Evolutionary conservation across 345 rosid genomes (phyloP).

Genomic region (Murraya paniculata): DNA sequence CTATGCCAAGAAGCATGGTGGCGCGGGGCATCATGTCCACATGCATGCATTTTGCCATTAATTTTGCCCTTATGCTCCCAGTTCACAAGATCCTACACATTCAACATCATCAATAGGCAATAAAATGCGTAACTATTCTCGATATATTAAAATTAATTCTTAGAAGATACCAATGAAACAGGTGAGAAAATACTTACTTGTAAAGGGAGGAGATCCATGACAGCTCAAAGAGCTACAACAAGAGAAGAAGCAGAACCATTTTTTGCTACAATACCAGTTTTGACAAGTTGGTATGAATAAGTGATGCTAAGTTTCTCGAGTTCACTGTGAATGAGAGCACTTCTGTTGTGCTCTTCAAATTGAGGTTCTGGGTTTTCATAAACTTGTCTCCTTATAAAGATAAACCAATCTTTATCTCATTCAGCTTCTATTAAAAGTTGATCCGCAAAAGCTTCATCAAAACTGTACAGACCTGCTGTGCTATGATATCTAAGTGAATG

Average conservation of each 20-base stretch:
- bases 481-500: conserved; percentile 5
- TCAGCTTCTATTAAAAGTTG: conserved; percentile 43
- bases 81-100: conserved; percentile 61
- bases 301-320: conserved; percentile 57
- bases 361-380: conserved; percentile 82
- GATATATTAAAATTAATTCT: background rate
- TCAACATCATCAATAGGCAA: background rate
- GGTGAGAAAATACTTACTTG: conserved; percentile 29
- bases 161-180: background rate
- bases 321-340: conserved; percentile 61
- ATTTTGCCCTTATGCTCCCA: conserved; percentile 86
- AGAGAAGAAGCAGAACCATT: conserved; percentile 68
- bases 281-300: conserved; percentile 62
- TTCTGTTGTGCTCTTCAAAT: conserved; percentile 68
- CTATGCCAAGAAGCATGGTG: conserved; percentile 90
- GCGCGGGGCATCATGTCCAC: conserved; percentile 82
- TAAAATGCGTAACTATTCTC: background rate
- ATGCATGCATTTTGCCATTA: conserved; percentile 80
- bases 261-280: conserved; percentile 69
- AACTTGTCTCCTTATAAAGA: conserved; percentile 62
- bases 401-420: conserved; percentile 57
- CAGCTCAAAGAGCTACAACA: conserved; percentile 86
- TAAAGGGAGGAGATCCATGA: conserved; percentile 81
- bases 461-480: background rate
- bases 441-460: conserved; percentile 21